Percentiles rank a stretch among this genome's conserved stretches.
Evolutionary conservation across 352 stramenopile genomes (phyloP).

Genomic region (Phytophthora foliorum): DNA sequence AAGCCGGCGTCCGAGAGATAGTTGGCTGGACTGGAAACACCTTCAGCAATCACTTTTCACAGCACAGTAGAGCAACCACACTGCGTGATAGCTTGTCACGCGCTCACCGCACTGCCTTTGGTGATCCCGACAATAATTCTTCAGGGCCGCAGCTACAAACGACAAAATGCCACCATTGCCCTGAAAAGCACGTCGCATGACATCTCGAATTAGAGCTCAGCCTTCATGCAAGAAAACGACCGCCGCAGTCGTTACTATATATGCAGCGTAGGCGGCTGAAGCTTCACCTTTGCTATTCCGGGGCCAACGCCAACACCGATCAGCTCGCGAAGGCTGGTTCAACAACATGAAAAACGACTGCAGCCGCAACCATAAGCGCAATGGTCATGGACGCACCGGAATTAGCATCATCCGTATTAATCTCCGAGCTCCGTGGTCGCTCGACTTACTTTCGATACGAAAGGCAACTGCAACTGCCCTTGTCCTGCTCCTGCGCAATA

Average conservation of each 20-base stretch:
- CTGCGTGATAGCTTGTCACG: not conserved
- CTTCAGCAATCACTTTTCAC: constrained; percentile 12
- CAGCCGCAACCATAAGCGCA: constrained; percentile 1
- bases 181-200: constrained; percentile 28
- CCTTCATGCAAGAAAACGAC: constrained; percentile 36
- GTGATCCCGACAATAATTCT: constrained; percentile 21
- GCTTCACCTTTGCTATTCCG: constrained; percentile 25
- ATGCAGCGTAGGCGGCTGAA: constrained; percentile 9
- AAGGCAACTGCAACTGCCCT: not conserved
- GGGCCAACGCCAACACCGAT: constrained; percentile 5
- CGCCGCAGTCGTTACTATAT: constrained; percentile 15
- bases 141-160: constrained; percentile 29
- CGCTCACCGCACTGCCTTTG: constrained; percentile 13
- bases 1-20: constrained; percentile 1
- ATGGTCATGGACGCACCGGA: constrained; percentile 1
- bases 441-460: not conserved
- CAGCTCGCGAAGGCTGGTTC: constrained; percentile 27
- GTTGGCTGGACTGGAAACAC: constrained; percentile 11
- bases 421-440: no score
- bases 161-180: constrained; percentile 31
- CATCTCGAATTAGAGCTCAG: constrained; percentile 49
- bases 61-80: constrained; percentile 8
- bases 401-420: constrained; percentile 25
- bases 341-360: constrained; percentile 16
- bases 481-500: not conserved